Evolutionary conservation across 2,329 filamentous ascomycete genomes (phyloP).

Genomic region (Fusarium beomiforme): DNA sequence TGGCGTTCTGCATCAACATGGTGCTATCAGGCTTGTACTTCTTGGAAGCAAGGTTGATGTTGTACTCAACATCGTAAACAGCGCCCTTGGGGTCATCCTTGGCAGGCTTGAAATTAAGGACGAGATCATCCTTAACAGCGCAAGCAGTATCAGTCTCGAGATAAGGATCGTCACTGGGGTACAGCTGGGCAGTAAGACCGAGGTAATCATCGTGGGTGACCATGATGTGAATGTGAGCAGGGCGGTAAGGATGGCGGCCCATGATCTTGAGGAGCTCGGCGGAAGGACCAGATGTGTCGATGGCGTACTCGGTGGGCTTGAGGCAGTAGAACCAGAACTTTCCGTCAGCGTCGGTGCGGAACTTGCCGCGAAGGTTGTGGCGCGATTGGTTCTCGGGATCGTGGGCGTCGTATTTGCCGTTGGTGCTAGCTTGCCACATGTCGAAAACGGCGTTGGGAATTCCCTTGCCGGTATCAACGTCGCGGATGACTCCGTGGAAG

Average conservation of each 20-base stretch:
- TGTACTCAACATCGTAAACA: conserved; percentile 53
- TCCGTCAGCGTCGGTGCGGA: conserved; percentile 75
- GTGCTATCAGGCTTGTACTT: conserved; percentile 52
- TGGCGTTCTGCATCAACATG: conserved; percentile 45
- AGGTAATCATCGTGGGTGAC: conserved; percentile 73
- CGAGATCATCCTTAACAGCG: conserved; percentile 63
- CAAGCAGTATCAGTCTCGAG: conserved; percentile 61
- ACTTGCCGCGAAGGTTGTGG: conserved; percentile 82
- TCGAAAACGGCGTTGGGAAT: conserved; percentile 77
- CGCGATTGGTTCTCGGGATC: conserved; percentile 75
- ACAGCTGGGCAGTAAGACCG: conserved; percentile 79
- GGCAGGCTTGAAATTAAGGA: conserved; percentile 61
- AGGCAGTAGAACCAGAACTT: conserved; percentile 80
- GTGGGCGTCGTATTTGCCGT: conserved; percentile 81
- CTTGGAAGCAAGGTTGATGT: conserved; percentile 56
- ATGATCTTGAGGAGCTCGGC: conserved; percentile 55
- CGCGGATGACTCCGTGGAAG: conserved; percentile 76
- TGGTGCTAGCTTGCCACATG: conserved; percentile 81
- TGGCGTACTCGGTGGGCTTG: conserved; percentile 77
- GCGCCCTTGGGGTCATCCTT: conserved; percentile 51
- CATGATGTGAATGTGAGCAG: conserved; percentile 63
- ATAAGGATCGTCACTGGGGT: conserved; percentile 74
- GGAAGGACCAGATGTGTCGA: conserved; percentile 69
- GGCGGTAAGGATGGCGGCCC: conserved; percentile 60
- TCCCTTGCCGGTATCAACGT: conserved; percentile 72